Percentiles rank a stretch among this genome's conserved stretches.
phyloP scores from a whole-genome alignment of 2,329 filamentous ascomycete genomes.

The Diplodia sapinea region DNA sequence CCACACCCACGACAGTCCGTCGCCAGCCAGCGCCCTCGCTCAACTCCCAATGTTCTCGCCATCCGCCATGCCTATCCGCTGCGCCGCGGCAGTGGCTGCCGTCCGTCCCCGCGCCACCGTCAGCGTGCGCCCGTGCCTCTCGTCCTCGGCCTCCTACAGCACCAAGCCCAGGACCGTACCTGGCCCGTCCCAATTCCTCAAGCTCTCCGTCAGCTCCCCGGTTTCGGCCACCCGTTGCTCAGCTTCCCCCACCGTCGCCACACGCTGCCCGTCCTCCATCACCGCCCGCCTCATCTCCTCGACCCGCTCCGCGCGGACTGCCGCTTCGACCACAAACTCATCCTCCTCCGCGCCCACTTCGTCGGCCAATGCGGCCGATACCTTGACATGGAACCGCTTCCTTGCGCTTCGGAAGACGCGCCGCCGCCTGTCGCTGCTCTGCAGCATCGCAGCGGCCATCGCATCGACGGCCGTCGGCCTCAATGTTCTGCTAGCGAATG shows the following conservation, averaged over 20 bases:
- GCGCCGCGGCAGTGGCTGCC: constrained; percentile 22
- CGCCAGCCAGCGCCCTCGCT: not conserved
- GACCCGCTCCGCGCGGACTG: constrained; percentile 8
- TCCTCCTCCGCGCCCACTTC: not conserved
- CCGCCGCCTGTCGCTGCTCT: constrained; percentile 80
- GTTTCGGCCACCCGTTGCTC: not conserved
- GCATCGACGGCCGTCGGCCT: constrained; percentile 67
- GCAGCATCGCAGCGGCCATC: constrained; percentile 71
- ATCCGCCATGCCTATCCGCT: constrained; percentile 25
- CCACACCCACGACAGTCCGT: not conserved
- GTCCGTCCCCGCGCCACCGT: constrained; percentile 22
- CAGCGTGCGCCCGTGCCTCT: constrained; percentile 22
- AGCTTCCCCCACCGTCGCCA: not conserved
- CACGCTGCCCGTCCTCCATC: constrained; percentile 12
- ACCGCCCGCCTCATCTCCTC: constrained; percentile 17
- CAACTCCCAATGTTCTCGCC: constrained; percentile 17
- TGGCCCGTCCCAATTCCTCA: constrained; percentile 16
- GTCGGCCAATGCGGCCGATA: constrained; percentile 28
- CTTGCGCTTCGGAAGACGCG: constrained; percentile 87
- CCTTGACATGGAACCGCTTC: constrained; percentile 81
- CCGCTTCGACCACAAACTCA: constrained; percentile 6
- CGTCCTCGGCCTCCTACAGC: constrained; percentile 15
- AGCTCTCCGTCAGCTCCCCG: not conserved
- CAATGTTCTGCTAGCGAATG: constrained; percentile 69
- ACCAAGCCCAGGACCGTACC: constrained; percentile 1